Evolutionary conservation across 1,284 basidiomycete species (phyloP), one percentile per base, ranked within the genome.

Genomic region (Marasmius tenuissimus): DNA sequence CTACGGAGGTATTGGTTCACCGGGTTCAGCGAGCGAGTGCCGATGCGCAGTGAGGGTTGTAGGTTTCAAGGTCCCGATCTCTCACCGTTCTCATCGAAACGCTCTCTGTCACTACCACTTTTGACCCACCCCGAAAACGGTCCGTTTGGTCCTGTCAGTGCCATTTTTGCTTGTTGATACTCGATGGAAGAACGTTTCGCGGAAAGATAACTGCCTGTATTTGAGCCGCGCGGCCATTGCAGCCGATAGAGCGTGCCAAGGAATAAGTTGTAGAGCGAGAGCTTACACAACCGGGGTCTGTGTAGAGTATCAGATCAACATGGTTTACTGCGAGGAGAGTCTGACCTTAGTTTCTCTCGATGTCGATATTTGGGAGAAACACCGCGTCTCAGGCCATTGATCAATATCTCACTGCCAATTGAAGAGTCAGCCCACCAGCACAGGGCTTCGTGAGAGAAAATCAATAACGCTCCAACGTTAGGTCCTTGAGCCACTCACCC

Each of bases 361-460:
- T 82, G 77, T 27, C 87, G 80, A 67, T 90, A 85, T 68, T 90
- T 93, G 0, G 87, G 83, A 11, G 89, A 76, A 1, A 91, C 84
- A 2, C 92, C 92, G 49, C 92, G 85, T 66, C 84, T 87, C n/a
- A 86, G 74, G 1, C 92, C 92, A 65, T 91, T 91, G 66, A 91
- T 91, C 57, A 93, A 70, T 18, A 92, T 79, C 68, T 94, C 91
- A 38, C 72, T 68, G 3, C 71, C 63, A 27, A 66, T 69, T 39
- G 69, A 58, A 0, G 79, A 76, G 57, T 85, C 85, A n/a, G 84
- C 81, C 10, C 85, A 76, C 86, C 87, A 94, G 63, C 84, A 90
- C 3, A 93, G 70, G 0, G 90, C 90, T 91, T 68, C 54, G 33
- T 37, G 40, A 56, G 20, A 20, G 34, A 49, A 14, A 42, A 61